Evolutionary conservation across 192 early-diverging fungal genomes (phyloP), one percentile per base, ranked within the genome.

Genomic region (Backusella circina): DNA sequence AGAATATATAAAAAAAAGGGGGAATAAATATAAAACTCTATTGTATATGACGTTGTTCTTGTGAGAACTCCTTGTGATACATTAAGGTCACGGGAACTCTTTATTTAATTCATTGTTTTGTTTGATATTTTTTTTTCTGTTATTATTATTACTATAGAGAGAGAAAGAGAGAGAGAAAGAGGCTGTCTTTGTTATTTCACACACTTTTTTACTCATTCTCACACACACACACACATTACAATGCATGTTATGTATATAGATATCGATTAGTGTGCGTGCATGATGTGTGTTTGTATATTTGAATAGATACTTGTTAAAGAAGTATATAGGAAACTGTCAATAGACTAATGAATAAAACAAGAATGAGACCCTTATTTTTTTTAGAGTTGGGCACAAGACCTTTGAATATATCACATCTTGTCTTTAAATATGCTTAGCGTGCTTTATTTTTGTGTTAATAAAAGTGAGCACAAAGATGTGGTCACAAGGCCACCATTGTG

Each of bases 11-110:
- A 54, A 61, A 67, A 50, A 26, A 75, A 21, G 23, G 50, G 33
- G 65, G 39, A 68, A 50, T 3, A 74, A 51, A 47, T 67, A 68
- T 23, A 61, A 75, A 68, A 47, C 30, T 36, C 8, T 73, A 64
- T 36, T 28, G 37, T 33, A 65, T n/a, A 39, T 30, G 23, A 70
- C 26, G 37, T 33, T 38, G 12, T 69, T 33, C 23, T 38, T 69
- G 65, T 67, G 65, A 67, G 65, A 67, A 67, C 28, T 35, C 2
- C 65, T 67, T 35, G 69, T 70, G 38, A 70, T 70, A 70, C 69
- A 70, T 70, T 16, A 16, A 2, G 8, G 31, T 70, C 69, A 70
- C 69, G 69, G 38, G 69, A 61, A 28, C 54, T 12, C 54, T 61
- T 61, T 61, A 61, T 57, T 26, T 12, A 61, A 61, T 61, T 61